These are phyloP conservation scores for Bacidia rubella DNA, from an alignment of 495 filamentous ascomycete genomes.

Conservation along the genomic window DNA sequence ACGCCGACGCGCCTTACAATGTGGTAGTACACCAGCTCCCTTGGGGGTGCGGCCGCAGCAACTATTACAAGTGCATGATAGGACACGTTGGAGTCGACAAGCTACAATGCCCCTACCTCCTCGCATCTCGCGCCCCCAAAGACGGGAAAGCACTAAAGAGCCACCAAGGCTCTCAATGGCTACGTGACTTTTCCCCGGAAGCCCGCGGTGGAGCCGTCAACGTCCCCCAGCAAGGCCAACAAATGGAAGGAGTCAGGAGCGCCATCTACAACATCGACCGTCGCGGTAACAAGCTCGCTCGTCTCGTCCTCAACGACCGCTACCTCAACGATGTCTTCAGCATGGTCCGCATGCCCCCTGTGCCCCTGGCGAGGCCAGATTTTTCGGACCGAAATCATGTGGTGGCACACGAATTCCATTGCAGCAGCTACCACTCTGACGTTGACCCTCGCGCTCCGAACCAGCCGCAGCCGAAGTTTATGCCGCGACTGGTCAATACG, in stretches of 20 bases:
- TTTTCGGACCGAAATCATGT: no score
- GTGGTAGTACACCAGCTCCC: background rate
- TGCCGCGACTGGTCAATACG: no score
- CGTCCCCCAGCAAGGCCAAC: background rate
- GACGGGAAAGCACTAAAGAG: background rate
- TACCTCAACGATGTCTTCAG: background rate
- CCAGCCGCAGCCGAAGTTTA: no score
- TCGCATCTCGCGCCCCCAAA: background rate
- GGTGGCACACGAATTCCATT: no score
- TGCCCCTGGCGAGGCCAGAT: no score
- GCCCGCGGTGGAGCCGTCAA: slow-evolving; percentile 3
- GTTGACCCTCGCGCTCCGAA: no score
- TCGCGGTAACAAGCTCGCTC: background rate
- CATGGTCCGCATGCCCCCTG: no score
- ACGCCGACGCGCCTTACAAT: background rate
- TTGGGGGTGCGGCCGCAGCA: background rate
- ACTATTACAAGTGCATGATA: background rate
- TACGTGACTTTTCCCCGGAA: background rate
- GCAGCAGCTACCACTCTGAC: no score
- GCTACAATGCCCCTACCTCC: background rate
- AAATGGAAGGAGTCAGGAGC: background rate
- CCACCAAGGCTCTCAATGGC: background rate
- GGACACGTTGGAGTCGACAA: background rate
- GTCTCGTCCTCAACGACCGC: background rate
- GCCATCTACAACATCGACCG: background rate